Conservation (phyloP, 345 rosid genomes). For the Syzygium oleosum region DNA sequence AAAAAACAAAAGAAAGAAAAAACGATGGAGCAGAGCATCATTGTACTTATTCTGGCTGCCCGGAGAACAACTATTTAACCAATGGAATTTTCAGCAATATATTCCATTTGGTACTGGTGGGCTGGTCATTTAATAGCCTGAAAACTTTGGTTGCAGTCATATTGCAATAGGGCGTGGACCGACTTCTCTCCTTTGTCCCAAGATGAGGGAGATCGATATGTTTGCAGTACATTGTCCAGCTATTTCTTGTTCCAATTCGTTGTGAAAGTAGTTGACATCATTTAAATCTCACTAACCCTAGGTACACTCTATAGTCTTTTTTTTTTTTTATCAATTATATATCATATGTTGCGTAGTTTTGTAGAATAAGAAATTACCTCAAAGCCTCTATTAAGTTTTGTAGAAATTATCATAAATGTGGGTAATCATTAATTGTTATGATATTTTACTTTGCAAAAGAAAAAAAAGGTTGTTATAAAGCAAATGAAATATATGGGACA, state of each 20-base stretch:
- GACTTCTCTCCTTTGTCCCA: background rate
- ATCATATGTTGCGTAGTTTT: background rate
- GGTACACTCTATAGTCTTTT: background rate
- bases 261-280: slow-evolving; percentile 7
- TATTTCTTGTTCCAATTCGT: background rate
- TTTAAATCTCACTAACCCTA: background rate
- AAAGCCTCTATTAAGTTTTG: background rate
- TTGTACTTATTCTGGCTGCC: background rate
- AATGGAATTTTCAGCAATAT: background rate
- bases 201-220: background rate
- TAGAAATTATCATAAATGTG: background rate
- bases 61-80: background rate
- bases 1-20: background rate
- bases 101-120: background rate
- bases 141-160: background rate
- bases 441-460: background rate
- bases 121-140: slow-evolving; percentile 2
- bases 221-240: background rate
- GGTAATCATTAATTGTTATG: background rate
- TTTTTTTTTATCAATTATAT: background rate
- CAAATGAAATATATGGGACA: background rate
- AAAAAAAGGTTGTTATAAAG: background rate
- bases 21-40: background rate
- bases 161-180: background rate
- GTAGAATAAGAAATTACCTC: background rate